phyloP scores from a whole-genome alignment of 1,284 basidiomycete species.

The Agaricales sp. region DNA sequence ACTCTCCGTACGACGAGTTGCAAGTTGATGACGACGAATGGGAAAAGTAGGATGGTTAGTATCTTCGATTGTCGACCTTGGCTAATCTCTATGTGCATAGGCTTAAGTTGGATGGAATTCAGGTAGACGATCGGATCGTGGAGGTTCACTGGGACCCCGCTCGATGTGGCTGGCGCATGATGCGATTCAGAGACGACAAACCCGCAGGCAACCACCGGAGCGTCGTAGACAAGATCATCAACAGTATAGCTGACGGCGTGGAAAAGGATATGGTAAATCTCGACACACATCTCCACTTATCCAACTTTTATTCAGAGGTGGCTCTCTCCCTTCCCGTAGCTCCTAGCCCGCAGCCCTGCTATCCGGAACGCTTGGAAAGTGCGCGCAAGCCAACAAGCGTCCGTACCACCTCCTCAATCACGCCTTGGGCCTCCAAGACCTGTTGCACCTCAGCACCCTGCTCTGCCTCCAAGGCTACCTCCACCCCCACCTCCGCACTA shows the following conservation, averaged over 20 bases:
- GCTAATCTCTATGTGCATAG: constrained; percentile 29
- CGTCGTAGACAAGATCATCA: constrained; percentile 78
- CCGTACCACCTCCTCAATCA: constrained; percentile 7
- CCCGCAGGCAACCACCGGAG: constrained; percentile 77
- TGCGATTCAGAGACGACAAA: constrained; percentile 91
- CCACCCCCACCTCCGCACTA: constrained; percentile 11
- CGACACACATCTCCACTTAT: constrained; percentile 6
- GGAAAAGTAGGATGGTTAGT: constrained; percentile 58
- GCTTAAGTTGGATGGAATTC: constrained; percentile 77
- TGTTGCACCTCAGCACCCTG: too few species aligned
- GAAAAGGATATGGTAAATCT: constrained; percentile 70
- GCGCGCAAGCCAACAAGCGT: constrained; percentile 31
- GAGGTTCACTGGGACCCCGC: constrained; percentile 85
- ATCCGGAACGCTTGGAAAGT: constrained; percentile 67
- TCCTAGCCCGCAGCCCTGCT: constrained; percentile 45
- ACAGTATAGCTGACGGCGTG: constrained; percentile 85
- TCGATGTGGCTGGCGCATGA: constrained; percentile 69
- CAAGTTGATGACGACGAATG: constrained; percentile 86
- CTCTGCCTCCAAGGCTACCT: constrained; percentile 10
- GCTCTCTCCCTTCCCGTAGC: constrained; percentile 26
- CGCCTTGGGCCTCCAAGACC: too few species aligned
- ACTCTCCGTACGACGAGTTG: constrained; percentile 86
- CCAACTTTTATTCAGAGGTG: constrained; percentile 6
- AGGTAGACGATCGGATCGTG: constrained; percentile 88
- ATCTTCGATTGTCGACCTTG: constrained; percentile 7